Percentiles rank a stretch among this genome's conserved stretches.
Evolutionary conservation across 176 grass and related monocot genomes (phyloP).

Genomic region (Carex parvula): DNA sequence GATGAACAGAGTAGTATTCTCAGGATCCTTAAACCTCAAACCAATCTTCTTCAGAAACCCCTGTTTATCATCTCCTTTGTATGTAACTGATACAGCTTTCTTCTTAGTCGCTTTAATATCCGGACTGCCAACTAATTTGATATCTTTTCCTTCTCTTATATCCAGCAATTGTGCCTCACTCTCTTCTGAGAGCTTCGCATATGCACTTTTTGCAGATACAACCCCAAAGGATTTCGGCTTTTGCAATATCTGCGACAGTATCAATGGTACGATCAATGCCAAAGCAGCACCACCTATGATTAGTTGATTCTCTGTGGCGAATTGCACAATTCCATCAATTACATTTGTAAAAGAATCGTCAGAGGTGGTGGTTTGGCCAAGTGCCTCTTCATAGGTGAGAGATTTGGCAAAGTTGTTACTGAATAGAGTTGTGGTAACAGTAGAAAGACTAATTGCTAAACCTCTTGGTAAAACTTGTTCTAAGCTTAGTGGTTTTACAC

Average conservation of each 20-base stretch:
- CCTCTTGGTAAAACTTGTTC: constrained; percentile 23
- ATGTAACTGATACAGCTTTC: constrained; percentile 57
- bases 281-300: constrained; percentile 36
- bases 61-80: constrained; percentile 70
- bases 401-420: constrained; percentile 40
- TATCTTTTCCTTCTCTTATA: constrained; percentile 71
- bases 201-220: constrained; percentile 45
- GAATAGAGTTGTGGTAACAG: constrained; percentile 26
- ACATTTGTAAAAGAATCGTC: neutral
- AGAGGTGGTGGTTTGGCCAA: constrained; percentile 25
- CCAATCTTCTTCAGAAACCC: constrained; percentile 75
- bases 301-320: constrained; percentile 57
- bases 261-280: constrained; percentile 48
- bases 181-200: constrained; percentile 59
- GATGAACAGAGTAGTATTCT: constrained; percentile 75
- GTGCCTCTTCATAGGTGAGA: constrained; percentile 70
- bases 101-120: constrained; percentile 61
- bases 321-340: constrained; percentile 43
- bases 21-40: constrained; percentile 73
- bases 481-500: constrained; percentile 9
- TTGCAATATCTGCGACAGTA: constrained; percentile 48
- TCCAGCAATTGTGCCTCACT: constrained; percentile 61
- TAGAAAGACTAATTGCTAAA: constrained; percentile 38
- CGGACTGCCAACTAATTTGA: constrained; percentile 43
- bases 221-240: constrained; percentile 47